These are phyloP conservation scores for Themeda triandra DNA, from an alignment of 176 grass and related monocot species.

Conservation along the genomic window DNA sequence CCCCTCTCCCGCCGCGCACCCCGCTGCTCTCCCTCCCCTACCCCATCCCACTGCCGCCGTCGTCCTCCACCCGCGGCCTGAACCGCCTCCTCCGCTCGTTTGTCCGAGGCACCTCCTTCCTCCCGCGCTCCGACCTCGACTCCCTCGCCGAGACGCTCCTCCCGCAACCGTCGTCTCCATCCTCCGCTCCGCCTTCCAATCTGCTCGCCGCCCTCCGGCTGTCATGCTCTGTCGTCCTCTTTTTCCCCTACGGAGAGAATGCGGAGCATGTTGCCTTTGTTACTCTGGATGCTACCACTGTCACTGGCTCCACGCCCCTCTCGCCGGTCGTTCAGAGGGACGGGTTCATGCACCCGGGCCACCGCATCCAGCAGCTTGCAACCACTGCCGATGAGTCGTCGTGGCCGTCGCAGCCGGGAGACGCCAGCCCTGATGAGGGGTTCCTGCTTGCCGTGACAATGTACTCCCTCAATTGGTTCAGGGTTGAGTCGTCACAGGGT, in stretches of 20 bases:
- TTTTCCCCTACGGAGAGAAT: conserved; percentile 60
- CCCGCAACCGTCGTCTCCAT: conserved; percentile 8
- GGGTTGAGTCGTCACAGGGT: conserved; percentile 38
- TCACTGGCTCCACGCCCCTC: conserved; percentile 14
- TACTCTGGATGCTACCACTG: background rate
- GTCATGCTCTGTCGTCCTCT: conserved; percentile 24
- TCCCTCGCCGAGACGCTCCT: conserved; percentile 17
- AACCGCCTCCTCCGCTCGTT: conserved; percentile 32
- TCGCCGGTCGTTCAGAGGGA: conserved; percentile 44
- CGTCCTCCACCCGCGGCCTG: background rate
- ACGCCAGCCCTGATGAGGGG: conserved; percentile 46
- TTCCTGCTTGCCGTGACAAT: conserved; percentile 68
- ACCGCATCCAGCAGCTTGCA: conserved; percentile 60
- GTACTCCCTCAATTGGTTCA: conserved; percentile 83
- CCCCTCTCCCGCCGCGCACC: background rate
- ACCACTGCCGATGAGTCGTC: background rate
- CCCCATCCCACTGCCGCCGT: background rate
- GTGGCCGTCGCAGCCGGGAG: conserved; percentile 1
- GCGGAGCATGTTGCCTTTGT: conserved; percentile 49
- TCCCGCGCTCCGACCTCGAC: conserved; percentile 32
- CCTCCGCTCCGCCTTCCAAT: conserved; percentile 34
- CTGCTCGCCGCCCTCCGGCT: conserved; percentile 34
- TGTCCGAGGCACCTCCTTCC: conserved; percentile 43
- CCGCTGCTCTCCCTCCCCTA: conserved; percentile 19
- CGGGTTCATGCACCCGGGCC: conserved; percentile 53